phyloP scores from a whole-genome alignment of 2,329 filamentous ascomycete species.

The Cladosporium halotolerans region DNA sequence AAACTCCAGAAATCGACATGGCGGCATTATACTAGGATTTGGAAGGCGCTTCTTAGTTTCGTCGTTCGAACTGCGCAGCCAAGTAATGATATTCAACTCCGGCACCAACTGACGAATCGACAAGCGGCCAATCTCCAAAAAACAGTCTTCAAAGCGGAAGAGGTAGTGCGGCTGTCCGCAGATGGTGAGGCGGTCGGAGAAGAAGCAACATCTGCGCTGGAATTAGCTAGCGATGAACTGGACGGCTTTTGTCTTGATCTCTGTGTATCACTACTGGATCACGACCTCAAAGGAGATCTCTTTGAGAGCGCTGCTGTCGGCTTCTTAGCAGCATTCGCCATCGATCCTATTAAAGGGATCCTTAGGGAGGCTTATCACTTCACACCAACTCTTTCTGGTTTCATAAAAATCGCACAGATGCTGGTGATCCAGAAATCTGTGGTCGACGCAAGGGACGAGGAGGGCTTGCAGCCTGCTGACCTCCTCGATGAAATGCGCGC shows the following conservation, averaged over 20 bases:
- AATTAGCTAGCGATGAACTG: not conserved
- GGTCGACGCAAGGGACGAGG: not conserved
- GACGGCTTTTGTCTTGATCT: constrained; percentile 12
- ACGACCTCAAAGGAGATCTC: constrained; percentile 14
- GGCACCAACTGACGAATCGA: constrained; percentile 7
- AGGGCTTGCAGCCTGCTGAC: constrained; percentile 10
- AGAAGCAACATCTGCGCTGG: not conserved
- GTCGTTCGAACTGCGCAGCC: constrained; percentile 10
- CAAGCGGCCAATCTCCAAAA: not conserved
- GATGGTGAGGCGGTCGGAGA: not conserved
- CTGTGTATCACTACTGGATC: constrained; percentile 17
- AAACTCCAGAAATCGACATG: constrained; percentile 15
- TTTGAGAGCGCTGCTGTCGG: constrained; percentile 17
- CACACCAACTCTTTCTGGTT: constrained; percentile 16
- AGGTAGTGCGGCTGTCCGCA: not conserved
- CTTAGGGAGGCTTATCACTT: constrained; percentile 13
- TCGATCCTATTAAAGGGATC: constrained; percentile 7
- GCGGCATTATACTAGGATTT: constrained; percentile 14
- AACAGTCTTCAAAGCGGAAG: not conserved
- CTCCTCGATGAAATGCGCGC: constrained; percentile 16
- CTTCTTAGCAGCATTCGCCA: constrained; percentile 16
- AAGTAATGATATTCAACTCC: not conserved
- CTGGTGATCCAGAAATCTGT: constrained; percentile 17
- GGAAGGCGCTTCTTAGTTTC: constrained; percentile 18
- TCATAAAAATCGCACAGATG: constrained; percentile 20